Base-by-base conservation (phyloP, 257 asterid species). In the Solanum medicagineum region DNA sequence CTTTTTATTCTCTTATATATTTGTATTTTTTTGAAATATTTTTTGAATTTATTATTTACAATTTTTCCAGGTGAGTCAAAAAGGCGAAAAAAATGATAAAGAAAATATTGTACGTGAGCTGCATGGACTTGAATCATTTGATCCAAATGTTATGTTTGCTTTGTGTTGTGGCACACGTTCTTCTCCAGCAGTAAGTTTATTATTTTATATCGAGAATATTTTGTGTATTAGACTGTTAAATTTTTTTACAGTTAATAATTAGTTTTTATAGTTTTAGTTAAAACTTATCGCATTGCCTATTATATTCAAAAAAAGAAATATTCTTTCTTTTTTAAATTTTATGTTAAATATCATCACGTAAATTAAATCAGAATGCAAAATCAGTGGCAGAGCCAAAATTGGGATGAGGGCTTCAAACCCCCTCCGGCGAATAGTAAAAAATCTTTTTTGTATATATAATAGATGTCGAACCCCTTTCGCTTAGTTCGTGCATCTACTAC, bases 101-200 rank as follows among this genome's bases (percentile, higher is more conserved):
- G 91, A 86, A 82, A 87, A 81, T 89, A 84, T 84, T 36, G 86
- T 91, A 79, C 91, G 89, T n/a, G 90, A 90, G 68, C 85, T 91
- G 5, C 92, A 92, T 68, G 96, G 97, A 54, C 87, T 96, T 42
- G 94, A 91, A 60, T 87, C 90, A n/a, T 91, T 91, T 8, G 96
- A 96, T 86, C 95, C 98, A 83, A 94, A 96, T 86, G 88, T 94
- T 88, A 77, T 87, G n/a, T 96, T 96, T 83, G 99, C 97, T 80
- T 88, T 94, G 84, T 96, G 98, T 81, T 92, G 95, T 54, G 98
- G 97, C 53, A 94, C 98, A 36, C 97, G 92, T 84, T 94, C 99
- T 68, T 96, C 99, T 85, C 99, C 99, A 2, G 97, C 98, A 12
- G 99, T 96, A 87, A 90, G 93, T 60, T 40, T 29, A 44, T 36